phyloP scores from a whole-genome alignment of 495 filamentous ascomycete genomes.

The Sordaria brevicollis region DNA sequence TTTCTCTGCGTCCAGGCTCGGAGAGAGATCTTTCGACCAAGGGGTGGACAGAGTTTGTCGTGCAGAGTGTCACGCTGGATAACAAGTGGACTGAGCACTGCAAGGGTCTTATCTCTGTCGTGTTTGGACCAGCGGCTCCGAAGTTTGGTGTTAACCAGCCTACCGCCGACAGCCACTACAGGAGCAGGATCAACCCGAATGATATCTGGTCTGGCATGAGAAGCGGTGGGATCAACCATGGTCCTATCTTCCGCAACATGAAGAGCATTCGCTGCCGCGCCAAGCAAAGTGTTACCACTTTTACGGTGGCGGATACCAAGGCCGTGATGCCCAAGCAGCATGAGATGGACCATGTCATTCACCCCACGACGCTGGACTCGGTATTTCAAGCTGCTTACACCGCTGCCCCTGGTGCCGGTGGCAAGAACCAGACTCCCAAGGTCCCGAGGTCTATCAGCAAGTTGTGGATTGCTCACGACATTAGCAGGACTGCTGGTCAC shows the following conservation, averaged over 20 bases:
- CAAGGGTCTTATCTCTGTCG: slow-evolving; percentile 19
- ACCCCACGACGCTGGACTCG: slow-evolving; percentile 37
- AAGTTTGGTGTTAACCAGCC: neutral
- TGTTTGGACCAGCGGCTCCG: slow-evolving; percentile 3
- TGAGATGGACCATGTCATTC: slow-evolving; percentile 33
- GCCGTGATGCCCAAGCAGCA: slow-evolving; percentile 32
- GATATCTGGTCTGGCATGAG: slow-evolving; percentile 21
- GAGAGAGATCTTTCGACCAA: slow-evolving; percentile 28
- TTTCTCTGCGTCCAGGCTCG: slow-evolving; percentile 29
- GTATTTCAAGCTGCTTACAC: slow-evolving; percentile 28
- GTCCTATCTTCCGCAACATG: slow-evolving; percentile 28
- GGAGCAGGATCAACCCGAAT: slow-evolving; percentile 8
- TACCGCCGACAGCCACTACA: slow-evolving; percentile 10
- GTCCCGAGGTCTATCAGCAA: slow-evolving; percentile 16
- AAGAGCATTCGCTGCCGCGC: slow-evolving; percentile 13
- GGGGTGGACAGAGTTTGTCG: slow-evolving; percentile 23
- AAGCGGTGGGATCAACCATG: slow-evolving; percentile 25
- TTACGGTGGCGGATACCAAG: slow-evolving; percentile 28
- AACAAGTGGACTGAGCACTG: slow-evolving; percentile 26
- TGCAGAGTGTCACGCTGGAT: slow-evolving; percentile 38
- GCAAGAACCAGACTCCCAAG: slow-evolving; percentile 3
- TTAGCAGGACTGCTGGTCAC: slow-evolving; percentile 4
- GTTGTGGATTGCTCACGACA: slow-evolving; percentile 15
- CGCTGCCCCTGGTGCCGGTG: slow-evolving; percentile 10
- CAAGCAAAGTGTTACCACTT: slow-evolving; percentile 13